phyloP scores from a whole-genome alignment of 164 flowering plant genomes.

The Umbellularia californica region DNA sequence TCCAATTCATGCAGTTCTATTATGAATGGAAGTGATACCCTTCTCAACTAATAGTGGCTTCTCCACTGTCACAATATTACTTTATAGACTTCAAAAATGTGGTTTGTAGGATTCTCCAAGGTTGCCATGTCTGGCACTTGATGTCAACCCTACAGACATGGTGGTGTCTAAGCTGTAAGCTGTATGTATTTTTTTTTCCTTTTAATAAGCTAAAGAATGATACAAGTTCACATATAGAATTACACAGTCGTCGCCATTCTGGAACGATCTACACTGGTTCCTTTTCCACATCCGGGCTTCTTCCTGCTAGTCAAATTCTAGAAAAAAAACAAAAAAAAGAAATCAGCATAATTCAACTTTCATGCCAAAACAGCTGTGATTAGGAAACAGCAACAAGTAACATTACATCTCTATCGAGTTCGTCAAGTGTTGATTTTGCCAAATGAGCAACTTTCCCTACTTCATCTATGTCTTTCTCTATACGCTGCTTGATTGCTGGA shows the following conservation, averaged over 20 bases:
- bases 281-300: slow-evolving; percentile 89
- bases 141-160: too few species aligned
- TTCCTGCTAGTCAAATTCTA: slow-evolving; percentile 81
- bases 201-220: too few species aligned
- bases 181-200: too few species aligned
- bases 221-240: neutral
- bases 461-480: slow-evolving; percentile 96
- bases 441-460: slow-evolving; percentile 65
- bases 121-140: neutral
- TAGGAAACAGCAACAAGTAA: neutral
- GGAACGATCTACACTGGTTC: slow-evolving; percentile 81
- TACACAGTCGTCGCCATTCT: slow-evolving; percentile 81
- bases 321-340: neutral
- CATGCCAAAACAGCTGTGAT: neutral
- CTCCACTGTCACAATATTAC: too few species aligned
- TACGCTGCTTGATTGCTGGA: slow-evolving; percentile 82
- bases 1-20: too few species aligned
- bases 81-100: too few species aligned
- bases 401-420: slow-evolving; percentile 74
- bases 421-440: slow-evolving; percentile 73
- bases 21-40: too few species aligned
- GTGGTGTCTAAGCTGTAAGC: too few species aligned
- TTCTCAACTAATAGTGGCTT: too few species aligned
- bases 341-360: too few species aligned
- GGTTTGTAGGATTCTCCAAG: neutral